Evolutionary conservation across 2,329 filamentous ascomycete species (phyloP).

Genomic region (Talaromyces albobiverticillius): DNA sequence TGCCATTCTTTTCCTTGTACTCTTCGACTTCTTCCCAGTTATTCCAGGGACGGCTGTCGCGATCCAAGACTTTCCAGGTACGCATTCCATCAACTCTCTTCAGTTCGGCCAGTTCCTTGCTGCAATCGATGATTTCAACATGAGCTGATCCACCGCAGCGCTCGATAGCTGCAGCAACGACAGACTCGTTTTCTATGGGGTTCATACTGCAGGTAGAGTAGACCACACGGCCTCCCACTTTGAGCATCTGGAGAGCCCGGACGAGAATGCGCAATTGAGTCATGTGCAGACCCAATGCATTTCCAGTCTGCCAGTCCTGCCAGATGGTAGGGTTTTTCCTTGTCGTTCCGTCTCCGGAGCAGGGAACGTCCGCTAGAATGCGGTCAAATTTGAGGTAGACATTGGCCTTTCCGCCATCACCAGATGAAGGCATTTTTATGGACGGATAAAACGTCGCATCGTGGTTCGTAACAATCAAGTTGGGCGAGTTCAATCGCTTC

Average conservation of each 20-base stretch:
- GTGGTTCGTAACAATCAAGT: slow-evolving; percentile 95
- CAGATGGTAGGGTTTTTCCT: slow-evolving; percentile 70
- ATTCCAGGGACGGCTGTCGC: slow-evolving; percentile 72
- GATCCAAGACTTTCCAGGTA: slow-evolving; percentile 89
- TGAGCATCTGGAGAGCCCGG: slow-evolving; percentile 90
- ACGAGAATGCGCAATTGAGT: slow-evolving; percentile 89
- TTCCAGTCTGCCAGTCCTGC: slow-evolving; percentile 90
- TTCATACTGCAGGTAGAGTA: slow-evolving; percentile 99
- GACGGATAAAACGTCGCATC: slow-evolving; percentile 95
- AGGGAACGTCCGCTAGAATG: slow-evolving; percentile 80
- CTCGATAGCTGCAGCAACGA: slow-evolving; percentile 82
- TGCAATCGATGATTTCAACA: slow-evolving; percentile 81
- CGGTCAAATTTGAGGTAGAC: slow-evolving; percentile 94
- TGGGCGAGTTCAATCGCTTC: slow-evolving; percentile 93
- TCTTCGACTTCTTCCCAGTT: slow-evolving; percentile 79
- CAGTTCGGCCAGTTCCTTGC: slow-evolving; percentile 70
- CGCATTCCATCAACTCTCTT: slow-evolving; percentile 74
- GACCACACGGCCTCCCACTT: slow-evolving; percentile 88
- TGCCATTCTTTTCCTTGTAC: slow-evolving; percentile 59
- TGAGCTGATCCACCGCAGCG: slow-evolving; percentile 80
- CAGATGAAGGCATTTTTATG: slow-evolving; percentile 70
- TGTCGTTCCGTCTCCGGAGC: slow-evolving; percentile 14
- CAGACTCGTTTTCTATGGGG: slow-evolving; percentile 93
- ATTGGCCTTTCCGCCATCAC: slow-evolving; percentile 52
- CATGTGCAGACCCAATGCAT: slow-evolving; percentile 78